Evolutionary conservation across 163 green algal species (phyloP).

Genomic region (Volvox carteri): DNA sequence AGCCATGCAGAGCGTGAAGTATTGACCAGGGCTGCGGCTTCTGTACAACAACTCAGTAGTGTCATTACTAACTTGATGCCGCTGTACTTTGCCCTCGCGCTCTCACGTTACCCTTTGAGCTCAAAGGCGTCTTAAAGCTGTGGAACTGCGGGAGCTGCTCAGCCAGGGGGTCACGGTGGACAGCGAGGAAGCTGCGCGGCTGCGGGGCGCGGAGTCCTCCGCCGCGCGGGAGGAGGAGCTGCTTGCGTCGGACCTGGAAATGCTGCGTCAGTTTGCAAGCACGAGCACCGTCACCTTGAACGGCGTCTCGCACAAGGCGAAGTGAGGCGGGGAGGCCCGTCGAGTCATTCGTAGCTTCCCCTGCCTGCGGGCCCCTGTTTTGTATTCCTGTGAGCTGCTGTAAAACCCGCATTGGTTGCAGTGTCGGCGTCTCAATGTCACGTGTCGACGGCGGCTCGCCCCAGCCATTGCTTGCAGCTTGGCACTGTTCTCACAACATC

Average conservation of each 20-base stretch:
- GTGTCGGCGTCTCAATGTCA: too few species aligned
- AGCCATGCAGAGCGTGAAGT: too few species aligned
- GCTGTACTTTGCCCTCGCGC: too few species aligned
- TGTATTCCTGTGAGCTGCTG: too few species aligned
- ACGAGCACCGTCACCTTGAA: slow-evolving; percentile 54
- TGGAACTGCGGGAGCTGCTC: slow-evolving; percentile 36
- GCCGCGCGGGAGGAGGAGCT: slow-evolving; percentile 68
- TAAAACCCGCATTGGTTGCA: too few species aligned
- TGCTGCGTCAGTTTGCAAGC: slow-evolving; percentile 67
- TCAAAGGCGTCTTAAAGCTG: slow-evolving; percentile 45
- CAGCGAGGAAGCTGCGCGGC: slow-evolving; percentile 56
- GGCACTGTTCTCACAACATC: too few species aligned
- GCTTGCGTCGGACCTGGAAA: slow-evolving; percentile 60
- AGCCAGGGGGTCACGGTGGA: slow-evolving; percentile 18
- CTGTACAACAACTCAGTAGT: too few species aligned
- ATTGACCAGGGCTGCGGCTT: too few species aligned
- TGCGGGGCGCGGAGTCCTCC: slow-evolving; percentile 43
- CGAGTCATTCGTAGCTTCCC: background rate
- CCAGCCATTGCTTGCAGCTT: too few species aligned
- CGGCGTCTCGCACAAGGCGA: slow-evolving; percentile 57
- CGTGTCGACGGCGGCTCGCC: too few species aligned
- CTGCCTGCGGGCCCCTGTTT: background rate
- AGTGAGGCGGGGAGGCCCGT: slow-evolving; percentile 1
- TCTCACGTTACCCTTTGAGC: too few species aligned
- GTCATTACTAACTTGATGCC: too few species aligned